Evolutionary conservation across 768 basidiomycete genomes (phyloP).

Genomic region (Podaxis sp.): DNA sequence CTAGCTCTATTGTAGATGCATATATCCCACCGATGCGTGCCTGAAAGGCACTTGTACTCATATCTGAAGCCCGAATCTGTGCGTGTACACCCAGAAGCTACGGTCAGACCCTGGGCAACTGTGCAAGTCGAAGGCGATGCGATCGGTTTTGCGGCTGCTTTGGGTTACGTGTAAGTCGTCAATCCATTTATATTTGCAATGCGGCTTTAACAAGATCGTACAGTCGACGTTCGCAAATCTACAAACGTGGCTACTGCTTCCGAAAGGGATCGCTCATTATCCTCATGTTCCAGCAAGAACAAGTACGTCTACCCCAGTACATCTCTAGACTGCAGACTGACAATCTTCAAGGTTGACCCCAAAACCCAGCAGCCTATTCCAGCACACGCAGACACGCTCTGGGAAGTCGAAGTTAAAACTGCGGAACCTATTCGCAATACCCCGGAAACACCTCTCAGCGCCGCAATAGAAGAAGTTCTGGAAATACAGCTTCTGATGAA

Average conservation of each 20-base stretch:
- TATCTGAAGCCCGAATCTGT: conserved; percentile 85
- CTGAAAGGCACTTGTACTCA: conserved; percentile 68
- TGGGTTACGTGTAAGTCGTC: conserved; percentile 67
- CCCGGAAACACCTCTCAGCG: conserved; percentile 72
- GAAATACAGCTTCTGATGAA: conserved; percentile 86
- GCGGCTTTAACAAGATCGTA: background rate
- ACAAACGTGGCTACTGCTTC: conserved; percentile 80
- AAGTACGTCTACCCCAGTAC: conserved; percentile 39
- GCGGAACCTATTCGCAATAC: conserved; percentile 76
- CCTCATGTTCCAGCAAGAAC: conserved; percentile 85
- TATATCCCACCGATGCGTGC: background rate
- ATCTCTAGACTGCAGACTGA: conserved; percentile 8
- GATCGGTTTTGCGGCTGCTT: conserved; percentile 73
- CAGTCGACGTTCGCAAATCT: conserved; percentile 71
- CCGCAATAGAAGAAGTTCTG: conserved; percentile 70
- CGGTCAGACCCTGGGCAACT: conserved; percentile 82
- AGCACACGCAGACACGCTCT: conserved; percentile 77
- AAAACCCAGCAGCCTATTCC: conserved; percentile 75
- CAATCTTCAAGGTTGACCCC: conserved; percentile 58
- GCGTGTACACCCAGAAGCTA: conserved; percentile 81
- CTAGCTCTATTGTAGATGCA: background rate
- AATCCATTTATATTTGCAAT: background rate
- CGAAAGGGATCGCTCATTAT: conserved; percentile 69
- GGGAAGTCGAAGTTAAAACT: conserved; percentile 89
- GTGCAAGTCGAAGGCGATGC: conserved; percentile 80